Evolutionary conservation across 2,329 filamentous ascomycete genomes (phyloP), one percentile per base, ranked within the genome.

Genomic region (Sporothrix pseudoabietina): DNA sequence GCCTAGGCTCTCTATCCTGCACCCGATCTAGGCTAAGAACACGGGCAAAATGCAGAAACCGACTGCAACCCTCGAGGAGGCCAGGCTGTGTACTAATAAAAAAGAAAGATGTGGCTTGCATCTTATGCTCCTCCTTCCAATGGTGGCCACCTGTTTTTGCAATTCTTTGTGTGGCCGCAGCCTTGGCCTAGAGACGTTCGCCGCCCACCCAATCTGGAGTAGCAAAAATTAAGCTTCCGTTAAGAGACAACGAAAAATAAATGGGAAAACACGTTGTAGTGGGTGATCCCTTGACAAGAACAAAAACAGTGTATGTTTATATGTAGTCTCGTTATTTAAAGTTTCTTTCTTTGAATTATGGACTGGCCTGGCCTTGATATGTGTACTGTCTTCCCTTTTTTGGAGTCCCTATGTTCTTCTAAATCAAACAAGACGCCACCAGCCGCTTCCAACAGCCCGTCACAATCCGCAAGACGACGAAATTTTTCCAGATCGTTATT

Each of bases 61-160:
- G 26, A 26, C 8, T 30, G 14, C 8, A 26, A 55, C 10, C 8
- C 52, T 55, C 22, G 30, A 26, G 22, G 4, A 12, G 22, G 4
- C 52, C 9, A 19, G 55, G 55, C 14, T 59, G 55, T 10, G 55
- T 14, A 59, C 22, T 5, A 55, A 59, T 14, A 59, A 8, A 14
- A 55, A 59, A 35, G 30, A 59, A 59, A 59, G 30, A 35, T 59
- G 55, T 35, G 30, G 55, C 30, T 35, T 59, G 55, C 30, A 59
- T 19, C 8, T 35, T 19, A 8, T 32, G 12, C 35, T 26, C 12
- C 30, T 35, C 10, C 14, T 35, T 8, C 55, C 55, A 35, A n/a
- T 59, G 30, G 9, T 16, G 30, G 30, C 16, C 9, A 59, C 12
- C 30, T 14, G 26, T 16, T 35, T 35, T 35, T 59, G 30, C 55